Conservation (phyloP, 2,329 filamentous ascomycete species). For the Trematosphaeria pertusa region DNA sequence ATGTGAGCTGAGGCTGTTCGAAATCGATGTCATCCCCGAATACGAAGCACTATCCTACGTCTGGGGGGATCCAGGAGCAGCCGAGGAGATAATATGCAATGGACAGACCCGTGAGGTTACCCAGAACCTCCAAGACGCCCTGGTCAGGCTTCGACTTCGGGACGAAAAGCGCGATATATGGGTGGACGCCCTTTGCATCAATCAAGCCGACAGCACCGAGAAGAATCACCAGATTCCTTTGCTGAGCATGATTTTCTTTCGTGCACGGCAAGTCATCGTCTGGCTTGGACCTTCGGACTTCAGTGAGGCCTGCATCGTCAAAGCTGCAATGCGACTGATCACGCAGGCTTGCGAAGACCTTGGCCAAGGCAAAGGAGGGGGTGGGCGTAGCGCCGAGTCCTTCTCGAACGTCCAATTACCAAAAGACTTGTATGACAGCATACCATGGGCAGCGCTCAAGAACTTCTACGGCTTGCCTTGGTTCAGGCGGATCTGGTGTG, state of each 20-base stretch:
- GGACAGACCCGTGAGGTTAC: background rate
- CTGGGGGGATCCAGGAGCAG: slow-evolving; percentile 3
- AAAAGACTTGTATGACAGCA: background rate
- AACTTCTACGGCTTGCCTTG: slow-evolving; percentile 7
- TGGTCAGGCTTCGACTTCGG: slow-evolving; percentile 5
- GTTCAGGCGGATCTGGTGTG: slow-evolving; percentile 16
- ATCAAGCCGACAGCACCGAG: slow-evolving; percentile 16
- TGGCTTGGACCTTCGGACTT: slow-evolving; percentile 15
- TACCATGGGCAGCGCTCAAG: background rate
- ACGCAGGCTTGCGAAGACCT: background rate
- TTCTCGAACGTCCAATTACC: background rate
- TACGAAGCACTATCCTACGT: slow-evolving; percentile 18
- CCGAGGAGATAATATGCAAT: slow-evolving; percentile 3
- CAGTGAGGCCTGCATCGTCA: background rate
- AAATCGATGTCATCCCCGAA: background rate
- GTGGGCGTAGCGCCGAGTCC: too few relatives aligned
- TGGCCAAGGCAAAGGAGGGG: background rate
- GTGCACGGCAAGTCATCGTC: slow-evolving; percentile 18
- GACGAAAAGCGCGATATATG: slow-evolving; percentile 9
- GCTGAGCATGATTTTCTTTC: slow-evolving; percentile 19
- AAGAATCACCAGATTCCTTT: slow-evolving; percentile 17
- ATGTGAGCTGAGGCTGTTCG: background rate
- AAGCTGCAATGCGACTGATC: background rate
- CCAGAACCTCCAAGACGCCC: slow-evolving; percentile 6
- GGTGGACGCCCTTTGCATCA: slow-evolving; percentile 23